phyloP scores from a whole-genome alignment of 306 rosid species.

The Corylus americana region DNA sequence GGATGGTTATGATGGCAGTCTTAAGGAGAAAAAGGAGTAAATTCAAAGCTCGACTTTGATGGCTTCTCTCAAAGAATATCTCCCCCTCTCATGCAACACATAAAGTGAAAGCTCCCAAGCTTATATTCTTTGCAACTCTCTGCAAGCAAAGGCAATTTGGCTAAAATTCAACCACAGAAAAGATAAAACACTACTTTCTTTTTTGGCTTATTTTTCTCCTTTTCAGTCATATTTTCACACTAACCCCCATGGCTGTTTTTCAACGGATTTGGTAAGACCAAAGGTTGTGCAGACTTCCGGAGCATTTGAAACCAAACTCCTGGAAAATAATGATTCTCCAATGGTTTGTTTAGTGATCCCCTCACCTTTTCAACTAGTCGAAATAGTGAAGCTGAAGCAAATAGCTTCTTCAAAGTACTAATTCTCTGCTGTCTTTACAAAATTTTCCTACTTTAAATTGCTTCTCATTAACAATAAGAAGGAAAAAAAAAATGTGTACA shows the following conservation, averaged over 20 bases:
- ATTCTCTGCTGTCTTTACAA: background rate
- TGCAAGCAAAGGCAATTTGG: slow-evolving; percentile 82
- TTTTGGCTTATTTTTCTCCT: slow-evolving; percentile 27
- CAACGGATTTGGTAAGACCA: slow-evolving; percentile 36
- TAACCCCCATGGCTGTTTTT: slow-evolving; percentile 23
- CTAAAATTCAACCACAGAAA: slow-evolving; percentile 60
- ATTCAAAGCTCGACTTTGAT: slow-evolving; percentile 55
- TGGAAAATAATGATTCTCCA: background rate
- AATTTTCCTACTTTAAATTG: background rate
- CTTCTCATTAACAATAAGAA: background rate
- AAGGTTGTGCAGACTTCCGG: slow-evolving; percentile 23
- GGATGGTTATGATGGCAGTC: slow-evolving; percentile 57
- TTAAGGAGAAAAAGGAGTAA: slow-evolving; percentile 43
- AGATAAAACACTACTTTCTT: slow-evolving; percentile 48
- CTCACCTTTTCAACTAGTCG: background rate
- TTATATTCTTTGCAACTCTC: slow-evolving; percentile 89
- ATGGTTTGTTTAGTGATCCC: slow-evolving; percentile 6
- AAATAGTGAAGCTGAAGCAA: background rate
- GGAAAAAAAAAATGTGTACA: too few relatives aligned
- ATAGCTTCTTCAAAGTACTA: background rate
- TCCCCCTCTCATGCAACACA: slow-evolving; percentile 51
- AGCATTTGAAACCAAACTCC: slow-evolving; percentile 16
- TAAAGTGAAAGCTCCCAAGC: slow-evolving; percentile 61
- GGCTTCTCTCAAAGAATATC: slow-evolving; percentile 27
- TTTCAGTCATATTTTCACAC: slow-evolving; percentile 58